Conservation (phyloP, 1,284 basidiomycete genomes). For the Microbotryomycetes sp. region DNA sequence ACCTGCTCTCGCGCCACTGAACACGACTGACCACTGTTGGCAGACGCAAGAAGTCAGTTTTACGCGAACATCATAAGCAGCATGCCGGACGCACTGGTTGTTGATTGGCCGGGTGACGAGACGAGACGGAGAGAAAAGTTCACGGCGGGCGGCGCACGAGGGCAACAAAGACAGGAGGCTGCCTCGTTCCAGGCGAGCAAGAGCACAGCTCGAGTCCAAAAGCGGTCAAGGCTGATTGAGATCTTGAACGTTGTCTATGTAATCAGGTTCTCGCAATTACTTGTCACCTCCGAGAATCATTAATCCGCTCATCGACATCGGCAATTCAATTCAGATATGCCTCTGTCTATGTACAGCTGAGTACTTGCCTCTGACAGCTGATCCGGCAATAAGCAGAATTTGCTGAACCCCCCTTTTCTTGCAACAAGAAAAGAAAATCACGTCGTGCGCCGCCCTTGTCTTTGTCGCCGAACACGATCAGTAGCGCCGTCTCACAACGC, state of each 20-base stretch:
- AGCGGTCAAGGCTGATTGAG: too few relatives aligned
- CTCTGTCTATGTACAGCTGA: too few relatives aligned
- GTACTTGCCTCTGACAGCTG: too few relatives aligned
- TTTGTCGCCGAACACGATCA: too few relatives aligned
- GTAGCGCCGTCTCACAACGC: too few relatives aligned
- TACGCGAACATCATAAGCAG: too few relatives aligned
- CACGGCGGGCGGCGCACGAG: background rate
- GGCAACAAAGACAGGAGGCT: background rate
- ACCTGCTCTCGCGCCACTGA: background rate
- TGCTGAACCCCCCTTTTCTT: too few relatives aligned
- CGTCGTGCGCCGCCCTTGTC: too few relatives aligned
- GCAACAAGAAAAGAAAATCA: too few relatives aligned
- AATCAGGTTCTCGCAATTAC: background rate
- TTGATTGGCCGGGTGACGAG: background rate
- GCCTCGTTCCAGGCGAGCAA: background rate
- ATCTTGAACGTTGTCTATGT: background rate
- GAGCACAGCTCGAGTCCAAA: too few relatives aligned
- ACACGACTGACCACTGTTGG: background rate
- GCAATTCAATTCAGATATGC: too few relatives aligned
- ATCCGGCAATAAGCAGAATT: too few relatives aligned
- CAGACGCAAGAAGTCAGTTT: background rate
- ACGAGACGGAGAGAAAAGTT: background rate
- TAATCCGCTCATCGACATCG: background rate
- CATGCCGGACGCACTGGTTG: background rate
- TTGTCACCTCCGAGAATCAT: background rate